phyloP scores from a whole-genome alignment of 2,329 filamentous ascomycete species.

The Verticillium nonalfalfae region DNA sequence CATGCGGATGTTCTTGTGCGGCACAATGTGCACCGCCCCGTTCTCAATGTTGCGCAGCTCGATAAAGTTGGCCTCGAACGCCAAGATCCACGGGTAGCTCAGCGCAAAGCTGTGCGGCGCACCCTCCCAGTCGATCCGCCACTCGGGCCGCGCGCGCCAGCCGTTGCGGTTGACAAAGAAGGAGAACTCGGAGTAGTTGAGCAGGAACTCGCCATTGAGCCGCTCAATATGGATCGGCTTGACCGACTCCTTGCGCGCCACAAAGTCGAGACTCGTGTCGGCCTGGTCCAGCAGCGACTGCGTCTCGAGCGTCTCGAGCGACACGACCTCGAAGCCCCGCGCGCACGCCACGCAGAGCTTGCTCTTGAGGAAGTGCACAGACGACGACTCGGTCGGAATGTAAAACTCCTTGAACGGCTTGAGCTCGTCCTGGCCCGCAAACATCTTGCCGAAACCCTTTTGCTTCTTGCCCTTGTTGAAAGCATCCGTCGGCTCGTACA shows the following conservation, averaged over 20 bases:
- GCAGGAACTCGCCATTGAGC: slow-evolving; percentile 90
- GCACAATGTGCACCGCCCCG: slow-evolving; percentile 90
- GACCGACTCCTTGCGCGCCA: slow-evolving; percentile 86
- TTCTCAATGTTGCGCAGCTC: slow-evolving; percentile 95
- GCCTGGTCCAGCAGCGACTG: slow-evolving; percentile 96
- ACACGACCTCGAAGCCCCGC: slow-evolving; percentile 94
- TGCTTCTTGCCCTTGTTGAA: slow-evolving; percentile 93
- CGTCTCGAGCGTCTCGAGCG: slow-evolving; percentile 93
- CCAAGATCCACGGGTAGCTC: slow-evolving; percentile 93
- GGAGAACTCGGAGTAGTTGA: slow-evolving; percentile 97
- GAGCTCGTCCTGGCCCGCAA: slow-evolving; percentile 90
- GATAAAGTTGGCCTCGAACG: slow-evolving; percentile 96
- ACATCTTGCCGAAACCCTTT: slow-evolving; percentile 92
- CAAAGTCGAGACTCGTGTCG: slow-evolving; percentile 95
- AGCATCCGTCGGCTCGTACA: slow-evolving; percentile 96
- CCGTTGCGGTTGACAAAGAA: slow-evolving; percentile 99
- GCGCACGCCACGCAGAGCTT: slow-evolving; percentile 96
- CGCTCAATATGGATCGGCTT: slow-evolving; percentile 96
- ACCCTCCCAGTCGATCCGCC: slow-evolving; percentile 97
- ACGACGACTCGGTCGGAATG: slow-evolving; percentile 96
- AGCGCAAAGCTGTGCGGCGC: slow-evolving; percentile 87
- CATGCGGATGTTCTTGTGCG: slow-evolving; percentile 95
- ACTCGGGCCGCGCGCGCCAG: slow-evolving; percentile 92
- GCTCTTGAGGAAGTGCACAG: slow-evolving; percentile 93
- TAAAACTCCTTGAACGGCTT: slow-evolving; percentile 99